Conservation (phyloP, 2,329 filamentous ascomycete species). For the Teratosphaeria destructans region DNA sequence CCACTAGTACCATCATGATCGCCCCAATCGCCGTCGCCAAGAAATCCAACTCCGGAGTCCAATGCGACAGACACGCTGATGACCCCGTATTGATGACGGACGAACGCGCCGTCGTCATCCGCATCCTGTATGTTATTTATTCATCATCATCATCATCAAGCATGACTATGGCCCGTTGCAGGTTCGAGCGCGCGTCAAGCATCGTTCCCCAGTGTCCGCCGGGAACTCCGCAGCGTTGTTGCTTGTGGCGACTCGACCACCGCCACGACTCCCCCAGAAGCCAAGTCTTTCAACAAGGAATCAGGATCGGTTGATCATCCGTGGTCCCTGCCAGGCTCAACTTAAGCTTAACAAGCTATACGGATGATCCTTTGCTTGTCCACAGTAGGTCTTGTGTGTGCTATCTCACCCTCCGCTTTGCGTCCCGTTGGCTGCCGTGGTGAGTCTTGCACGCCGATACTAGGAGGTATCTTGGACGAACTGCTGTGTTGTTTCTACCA, state of each 20-base stretch:
- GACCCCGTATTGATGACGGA: not conserved
- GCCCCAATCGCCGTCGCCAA: not conserved
- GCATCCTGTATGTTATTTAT: not conserved
- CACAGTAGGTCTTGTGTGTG: too few species aligned
- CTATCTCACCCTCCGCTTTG: too few species aligned
- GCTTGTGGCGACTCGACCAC: too few species aligned
- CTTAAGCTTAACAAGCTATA: not conserved
- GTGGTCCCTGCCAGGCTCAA: not conserved
- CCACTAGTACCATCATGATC: not conserved
- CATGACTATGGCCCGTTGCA: not conserved
- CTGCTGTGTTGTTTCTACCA: not conserved
- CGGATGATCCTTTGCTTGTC: too few species aligned
- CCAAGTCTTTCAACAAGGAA: not conserved
- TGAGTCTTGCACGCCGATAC: too few species aligned
- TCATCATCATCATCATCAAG: not conserved
- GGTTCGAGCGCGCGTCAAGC: not conserved
- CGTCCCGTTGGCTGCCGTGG: too few species aligned
- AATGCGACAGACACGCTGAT: not conserved
- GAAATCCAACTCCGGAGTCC: not conserved
- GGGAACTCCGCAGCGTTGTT: too few species aligned
- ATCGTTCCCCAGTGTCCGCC: not conserved
- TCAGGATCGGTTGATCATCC: not conserved
- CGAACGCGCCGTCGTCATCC: not conserved
- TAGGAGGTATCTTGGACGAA: not conserved
- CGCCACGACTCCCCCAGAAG: too few species aligned